phyloP scores from a whole-genome alignment of 306 rosid genomes.

The Hylodesmum podocarpum region DNA sequence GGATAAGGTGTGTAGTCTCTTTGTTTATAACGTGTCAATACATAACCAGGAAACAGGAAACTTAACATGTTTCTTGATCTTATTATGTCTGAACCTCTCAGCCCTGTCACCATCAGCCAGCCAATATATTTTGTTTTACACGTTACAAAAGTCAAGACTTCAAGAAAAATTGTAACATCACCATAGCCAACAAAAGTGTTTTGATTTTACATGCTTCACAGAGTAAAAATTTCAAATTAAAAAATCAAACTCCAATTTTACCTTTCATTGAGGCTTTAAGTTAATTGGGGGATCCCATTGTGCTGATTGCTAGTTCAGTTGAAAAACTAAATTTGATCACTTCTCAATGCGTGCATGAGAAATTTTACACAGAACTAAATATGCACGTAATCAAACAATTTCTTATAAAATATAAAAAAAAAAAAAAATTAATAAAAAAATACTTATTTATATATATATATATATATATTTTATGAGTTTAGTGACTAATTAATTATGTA shows the following conservation, averaged over 20 bases:
- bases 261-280: slow-evolving; percentile 28
- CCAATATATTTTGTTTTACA: slow-evolving; percentile 17
- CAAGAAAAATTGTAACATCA: slow-evolving; percentile 4
- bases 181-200: slow-evolving; percentile 35
- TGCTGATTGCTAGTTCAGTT: slow-evolving; percentile 23
- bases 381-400: too few species aligned
- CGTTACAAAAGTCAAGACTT: slow-evolving; percentile 19
- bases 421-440: too few species aligned
- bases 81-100: slow-evolving; percentile 24
- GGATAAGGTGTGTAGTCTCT: slow-evolving; percentile 20
- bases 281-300: slow-evolving; percentile 27
- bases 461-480: too few species aligned
- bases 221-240: background rate
- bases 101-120: slow-evolving; percentile 43
- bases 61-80: slow-evolving; percentile 25
- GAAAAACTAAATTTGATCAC: slow-evolving; percentile 14
- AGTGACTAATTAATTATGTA: too few species aligned
- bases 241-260: background rate
- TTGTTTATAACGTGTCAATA: slow-evolving; percentile 13
- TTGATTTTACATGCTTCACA: slow-evolving; percentile 23
- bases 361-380: too few species aligned
- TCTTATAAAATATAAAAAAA: too few species aligned
- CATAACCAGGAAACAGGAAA: slow-evolving; percentile 32
- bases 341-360: slow-evolving; percentile 30
- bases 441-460: too few species aligned